Conservation (phyloP, 1,284 basidiomycete species). For the Moesziomyces parantarcticus region DNA sequence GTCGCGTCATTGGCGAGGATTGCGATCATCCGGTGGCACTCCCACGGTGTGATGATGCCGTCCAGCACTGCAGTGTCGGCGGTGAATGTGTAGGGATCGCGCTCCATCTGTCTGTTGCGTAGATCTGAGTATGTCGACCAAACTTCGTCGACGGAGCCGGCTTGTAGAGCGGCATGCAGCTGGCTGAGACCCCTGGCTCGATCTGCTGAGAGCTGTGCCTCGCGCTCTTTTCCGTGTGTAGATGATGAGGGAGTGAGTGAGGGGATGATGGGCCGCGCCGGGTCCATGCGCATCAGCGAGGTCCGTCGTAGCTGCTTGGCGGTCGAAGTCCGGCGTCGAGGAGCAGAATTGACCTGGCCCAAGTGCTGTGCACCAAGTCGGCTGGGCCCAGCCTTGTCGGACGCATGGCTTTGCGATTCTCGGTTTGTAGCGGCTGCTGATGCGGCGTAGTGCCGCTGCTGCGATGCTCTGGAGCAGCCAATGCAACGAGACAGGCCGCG, state of each 20-base stretch:
- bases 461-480: constrained; percentile 1
- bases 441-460: neutral
- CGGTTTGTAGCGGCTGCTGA: neutral
- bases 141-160: constrained; percentile 23
- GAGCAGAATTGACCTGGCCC: neutral
- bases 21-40: constrained; percentile 7
- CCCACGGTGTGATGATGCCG: constrained; percentile 6
- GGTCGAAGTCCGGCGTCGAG: neutral
- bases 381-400: neutral
- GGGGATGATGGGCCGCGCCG: constrained; percentile 13
- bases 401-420: neutral
- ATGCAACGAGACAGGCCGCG: no score
- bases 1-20: constrained; percentile 17
- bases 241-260: constrained; percentile 4
- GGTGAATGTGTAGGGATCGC: neutral
- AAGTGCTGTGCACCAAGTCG: neutral
- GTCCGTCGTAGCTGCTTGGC: constrained; percentile 5
- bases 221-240: neutral
- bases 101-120: neutral
- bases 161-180: constrained; percentile 22
- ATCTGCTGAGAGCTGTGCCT: neutral
- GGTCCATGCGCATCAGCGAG: constrained; percentile 18
- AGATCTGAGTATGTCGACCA: constrained; percentile 25
- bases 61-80: neutral
- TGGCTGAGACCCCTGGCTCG: constrained; percentile 18